phyloP scores from a whole-genome alignment of 1,139 yeast species.

The Nakaseomyces nivariensis region DNA sequence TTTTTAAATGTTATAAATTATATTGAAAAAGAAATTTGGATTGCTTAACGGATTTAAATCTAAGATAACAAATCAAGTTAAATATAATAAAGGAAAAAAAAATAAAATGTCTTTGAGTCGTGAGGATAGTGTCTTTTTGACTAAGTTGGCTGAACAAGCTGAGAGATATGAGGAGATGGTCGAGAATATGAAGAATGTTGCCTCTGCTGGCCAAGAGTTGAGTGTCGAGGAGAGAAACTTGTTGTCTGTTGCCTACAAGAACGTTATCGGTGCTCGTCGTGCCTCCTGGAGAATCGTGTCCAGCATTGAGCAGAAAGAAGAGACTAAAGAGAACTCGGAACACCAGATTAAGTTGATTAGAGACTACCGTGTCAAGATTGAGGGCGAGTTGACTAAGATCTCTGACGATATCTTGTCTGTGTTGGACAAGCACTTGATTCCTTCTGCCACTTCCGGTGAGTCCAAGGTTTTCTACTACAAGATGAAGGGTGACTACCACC shows the following conservation, averaged over 20 bases:
- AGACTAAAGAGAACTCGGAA: constrained; percentile 73
- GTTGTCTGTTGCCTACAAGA: constrained; percentile 94
- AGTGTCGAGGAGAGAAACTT: constrained; percentile 97
- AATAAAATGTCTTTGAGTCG: constrained; percentile 34
- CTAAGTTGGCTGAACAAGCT: constrained; percentile 99
- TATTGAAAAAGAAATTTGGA: too few species aligned
- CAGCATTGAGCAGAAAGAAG: constrained; percentile 96
- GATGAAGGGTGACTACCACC: constrained; percentile 99
- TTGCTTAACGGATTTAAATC: too few species aligned
- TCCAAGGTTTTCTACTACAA: constrained; percentile 96
- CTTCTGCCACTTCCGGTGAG: constrained; percentile 93
- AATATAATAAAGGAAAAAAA: neutral
- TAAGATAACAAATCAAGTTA: too few species aligned
- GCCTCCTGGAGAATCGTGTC: constrained; percentile 99
- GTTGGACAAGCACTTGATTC: constrained; percentile 79
- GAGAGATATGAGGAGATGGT: constrained; percentile 99
- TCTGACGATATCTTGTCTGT: constrained; percentile 90
- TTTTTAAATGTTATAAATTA: too few species aligned
- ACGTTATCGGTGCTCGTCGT: constrained; percentile 98
- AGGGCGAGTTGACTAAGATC: constrained; percentile 83
- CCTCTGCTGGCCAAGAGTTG: constrained; percentile 89
- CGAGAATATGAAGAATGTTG: constrained; percentile 96
- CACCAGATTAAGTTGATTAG: constrained; percentile 79
- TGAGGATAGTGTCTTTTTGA: constrained; percentile 97
- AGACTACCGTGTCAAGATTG: constrained; percentile 92